Conservation (phyloP, 1,139 yeast species). For the Taphrina populina region DNA sequence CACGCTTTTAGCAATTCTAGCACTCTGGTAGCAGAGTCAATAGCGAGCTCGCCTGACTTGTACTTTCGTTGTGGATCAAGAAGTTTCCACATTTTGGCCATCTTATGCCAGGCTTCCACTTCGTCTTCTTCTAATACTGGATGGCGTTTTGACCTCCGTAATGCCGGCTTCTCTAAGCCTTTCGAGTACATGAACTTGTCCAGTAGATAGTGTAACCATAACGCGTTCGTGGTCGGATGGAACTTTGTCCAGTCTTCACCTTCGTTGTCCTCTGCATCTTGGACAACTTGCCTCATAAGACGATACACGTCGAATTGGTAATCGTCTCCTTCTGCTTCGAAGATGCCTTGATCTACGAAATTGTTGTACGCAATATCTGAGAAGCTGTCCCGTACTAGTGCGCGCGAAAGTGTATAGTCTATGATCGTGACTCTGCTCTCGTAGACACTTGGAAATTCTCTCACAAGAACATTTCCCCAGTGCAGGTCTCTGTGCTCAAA, state of each 20-base stretch:
- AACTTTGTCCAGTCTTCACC: conserved; percentile 49
- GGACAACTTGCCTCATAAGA: conserved; percentile 47
- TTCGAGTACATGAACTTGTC: conserved; percentile 50
- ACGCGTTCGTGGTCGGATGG: conserved; percentile 51
- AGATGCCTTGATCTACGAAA: conserved; percentile 54
- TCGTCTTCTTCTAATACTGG: conserved; percentile 16
- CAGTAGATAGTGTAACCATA: conserved; percentile 54
- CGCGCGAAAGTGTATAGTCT: conserved; percentile 59
- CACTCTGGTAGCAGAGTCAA: conserved; percentile 2
- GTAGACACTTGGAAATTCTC: conserved; percentile 28
- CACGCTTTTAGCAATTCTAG: neutral
- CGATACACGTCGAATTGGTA: conserved; percentile 57
- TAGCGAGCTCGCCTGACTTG: conserved; percentile 11
- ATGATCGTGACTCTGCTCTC: conserved; percentile 51
- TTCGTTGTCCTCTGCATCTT: neutral
- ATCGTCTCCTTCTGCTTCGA: conserved; percentile 50
- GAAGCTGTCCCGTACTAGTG: conserved; percentile 41
- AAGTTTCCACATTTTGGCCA: conserved; percentile 25
- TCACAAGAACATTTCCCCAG: conserved; percentile 57
- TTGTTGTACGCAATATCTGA: conserved; percentile 43
- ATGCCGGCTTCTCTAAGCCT: conserved; percentile 40
- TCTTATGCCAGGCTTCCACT: conserved; percentile 24
- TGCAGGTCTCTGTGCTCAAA: conserved; percentile 71
- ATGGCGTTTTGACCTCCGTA: neutral
- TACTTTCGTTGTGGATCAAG: conserved; percentile 34